Evolutionary conservation across 2,329 filamentous ascomycete genomes (phyloP).

Genomic region (Aureobasidium musti): DNA sequence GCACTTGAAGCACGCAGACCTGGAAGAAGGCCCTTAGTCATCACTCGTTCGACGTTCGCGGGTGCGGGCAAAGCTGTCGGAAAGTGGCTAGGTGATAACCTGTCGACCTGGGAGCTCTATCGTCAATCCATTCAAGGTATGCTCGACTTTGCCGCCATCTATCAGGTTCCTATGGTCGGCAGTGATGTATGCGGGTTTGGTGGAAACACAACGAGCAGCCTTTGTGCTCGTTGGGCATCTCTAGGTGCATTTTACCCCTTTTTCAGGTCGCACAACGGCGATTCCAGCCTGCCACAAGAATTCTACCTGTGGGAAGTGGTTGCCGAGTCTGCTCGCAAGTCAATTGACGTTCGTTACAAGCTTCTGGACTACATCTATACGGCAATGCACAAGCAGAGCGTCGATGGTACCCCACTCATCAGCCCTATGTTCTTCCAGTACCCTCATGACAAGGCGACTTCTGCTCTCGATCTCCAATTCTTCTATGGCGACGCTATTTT

Average conservation of each 20-base stretch:
- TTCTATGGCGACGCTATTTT: slow-evolving; percentile 61
- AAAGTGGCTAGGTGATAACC: slow-evolving; percentile 65
- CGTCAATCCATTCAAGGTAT: slow-evolving; percentile 47
- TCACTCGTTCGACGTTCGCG: slow-evolving; percentile 75
- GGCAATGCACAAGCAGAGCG: slow-evolving; percentile 61
- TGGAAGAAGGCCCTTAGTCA: slow-evolving; percentile 65
- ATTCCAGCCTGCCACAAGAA: slow-evolving; percentile 63
- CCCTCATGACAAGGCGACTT: slow-evolving; percentile 50
- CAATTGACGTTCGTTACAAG: slow-evolving; percentile 72
- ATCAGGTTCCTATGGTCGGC: slow-evolving; percentile 50
- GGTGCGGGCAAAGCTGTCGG: slow-evolving; percentile 64
- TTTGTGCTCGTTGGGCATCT: slow-evolving; percentile 73
- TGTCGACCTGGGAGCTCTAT: slow-evolving; percentile 52
- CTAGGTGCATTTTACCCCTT: slow-evolving; percentile 74
- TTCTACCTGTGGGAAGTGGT: slow-evolving; percentile 70
- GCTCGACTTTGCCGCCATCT: slow-evolving; percentile 51
- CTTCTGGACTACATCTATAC: slow-evolving; percentile 80
- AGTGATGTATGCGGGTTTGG: slow-evolving; percentile 76
- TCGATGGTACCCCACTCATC: slow-evolving; percentile 64
- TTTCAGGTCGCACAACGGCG: slow-evolving; percentile 71
- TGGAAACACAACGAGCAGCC: slow-evolving; percentile 63
- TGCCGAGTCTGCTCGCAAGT: slow-evolving; percentile 64
- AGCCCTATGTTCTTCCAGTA: slow-evolving; percentile 73
- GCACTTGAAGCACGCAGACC: slow-evolving; percentile 69
- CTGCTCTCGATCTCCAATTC: slow-evolving; percentile 51